phyloP scores from a whole-genome alignment of 2,329 filamentous ascomycete species.

The Trichothecium roseum region DNA sequence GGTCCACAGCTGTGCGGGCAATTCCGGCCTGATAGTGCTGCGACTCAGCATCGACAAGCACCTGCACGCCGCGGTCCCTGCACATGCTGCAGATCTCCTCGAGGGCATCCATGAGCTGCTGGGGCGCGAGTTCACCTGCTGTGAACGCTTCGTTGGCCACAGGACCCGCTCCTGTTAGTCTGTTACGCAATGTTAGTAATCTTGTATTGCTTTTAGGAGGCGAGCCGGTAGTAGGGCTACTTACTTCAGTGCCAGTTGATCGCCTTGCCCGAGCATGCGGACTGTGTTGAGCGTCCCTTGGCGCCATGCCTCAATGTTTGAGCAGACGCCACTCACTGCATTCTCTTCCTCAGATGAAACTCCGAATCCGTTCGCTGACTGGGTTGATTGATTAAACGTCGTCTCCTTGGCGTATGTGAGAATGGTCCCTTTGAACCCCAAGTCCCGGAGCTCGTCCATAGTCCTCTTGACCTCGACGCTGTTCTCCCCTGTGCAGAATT shows the following conservation, averaged over 20 bases:
- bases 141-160: slow-evolving; percentile 26
- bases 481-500: slow-evolving; percentile 46
- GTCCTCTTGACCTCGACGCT: slow-evolving; percentile 32
- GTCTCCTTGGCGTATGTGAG: slow-evolving; percentile 41
- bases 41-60: slow-evolving; percentile 35
- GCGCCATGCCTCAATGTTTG: slow-evolving; percentile 24
- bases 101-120: slow-evolving; percentile 30
- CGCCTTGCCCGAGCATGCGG: slow-evolving; percentile 19
- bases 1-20: slow-evolving; percentile 17
- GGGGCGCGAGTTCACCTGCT: slow-evolving; percentile 20
- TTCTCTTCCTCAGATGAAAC: slow-evolving; percentile 26
- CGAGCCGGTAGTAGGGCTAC: slow-evolving; percentile 6
- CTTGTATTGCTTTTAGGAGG: too few species aligned
- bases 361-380: slow-evolving; percentile 10
- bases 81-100: slow-evolving; percentile 26
- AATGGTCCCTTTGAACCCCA: slow-evolving; percentile 46
- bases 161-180: slow-evolving; percentile 30
- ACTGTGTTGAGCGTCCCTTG: slow-evolving; percentile 20
- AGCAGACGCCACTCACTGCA: slow-evolving; percentile 21
- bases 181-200: too few species aligned
- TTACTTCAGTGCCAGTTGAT: slow-evolving; percentile 27
- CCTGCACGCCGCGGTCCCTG: slow-evolving; percentile 26
- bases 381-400: slow-evolving; percentile 25
- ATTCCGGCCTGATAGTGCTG: slow-evolving; percentile 32
- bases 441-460: slow-evolving; percentile 28